A percentile compares a stretch with the other conserved stretches of the same genome.
These are phyloP conservation scores for Funneliformis geosporum DNA, from an alignment of 192 early-diverging fungal genomes.

Conservation along the genomic window DNA sequence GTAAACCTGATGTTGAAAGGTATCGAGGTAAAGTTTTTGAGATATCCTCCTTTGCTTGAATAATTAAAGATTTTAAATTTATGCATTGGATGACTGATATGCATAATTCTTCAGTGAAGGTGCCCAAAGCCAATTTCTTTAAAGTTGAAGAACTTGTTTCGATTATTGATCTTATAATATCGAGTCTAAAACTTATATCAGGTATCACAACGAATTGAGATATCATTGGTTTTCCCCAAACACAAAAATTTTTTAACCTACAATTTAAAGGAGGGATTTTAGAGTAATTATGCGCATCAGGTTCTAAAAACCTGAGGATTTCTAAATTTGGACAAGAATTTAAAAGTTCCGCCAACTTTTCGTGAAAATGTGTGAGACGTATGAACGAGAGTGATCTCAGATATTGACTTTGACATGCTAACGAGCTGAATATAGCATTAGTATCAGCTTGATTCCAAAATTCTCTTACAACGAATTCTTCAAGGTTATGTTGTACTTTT, in stretches of 20 bases:
- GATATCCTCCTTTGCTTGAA: background rate
- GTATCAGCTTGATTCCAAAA: background rate
- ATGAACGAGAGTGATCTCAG: background rate
- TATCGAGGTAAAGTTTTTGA: background rate
- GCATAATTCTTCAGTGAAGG: background rate
- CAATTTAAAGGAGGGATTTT: background rate
- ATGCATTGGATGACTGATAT: background rate
- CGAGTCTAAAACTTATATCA: background rate
- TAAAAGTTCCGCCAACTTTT: background rate
- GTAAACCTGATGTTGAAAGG: background rate
- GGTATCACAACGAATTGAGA: background rate
- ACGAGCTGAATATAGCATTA: background rate
- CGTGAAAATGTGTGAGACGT: background rate
- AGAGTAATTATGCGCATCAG: background rate
- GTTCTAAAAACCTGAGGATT: background rate
- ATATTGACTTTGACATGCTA: background rate
- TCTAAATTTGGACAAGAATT: background rate
- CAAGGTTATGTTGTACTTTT: background rate
- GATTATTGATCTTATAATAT: background rate
- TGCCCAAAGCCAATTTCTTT: background rate
- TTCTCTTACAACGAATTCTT: background rate
- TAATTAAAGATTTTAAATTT: background rate
- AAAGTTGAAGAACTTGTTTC: background rate
- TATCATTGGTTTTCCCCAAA: background rate
- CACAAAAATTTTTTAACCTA: background rate